Conservation (phyloP, 139 green algal genomes). For the Chlorella vulgaris region DNA sequence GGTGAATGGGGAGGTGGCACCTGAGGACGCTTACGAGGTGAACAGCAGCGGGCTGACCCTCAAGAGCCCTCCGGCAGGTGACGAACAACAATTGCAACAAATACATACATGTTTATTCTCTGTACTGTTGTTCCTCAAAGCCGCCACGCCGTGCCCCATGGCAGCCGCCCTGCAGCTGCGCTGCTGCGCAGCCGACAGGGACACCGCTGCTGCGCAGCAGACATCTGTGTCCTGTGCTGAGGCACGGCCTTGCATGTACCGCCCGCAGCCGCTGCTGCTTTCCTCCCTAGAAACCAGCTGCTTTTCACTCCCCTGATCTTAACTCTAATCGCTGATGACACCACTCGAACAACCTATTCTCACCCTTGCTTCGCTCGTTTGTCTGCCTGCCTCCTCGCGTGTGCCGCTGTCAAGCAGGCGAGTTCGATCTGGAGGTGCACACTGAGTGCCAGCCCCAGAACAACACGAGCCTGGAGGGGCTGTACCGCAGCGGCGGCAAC, state of each 20-base stretch:
- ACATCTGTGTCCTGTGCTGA: no score
- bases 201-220: neutral
- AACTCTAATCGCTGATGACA: neutral
- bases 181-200: no score
- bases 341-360: neutral
- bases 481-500: constrained; percentile 95
- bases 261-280: no score
- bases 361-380: no score
- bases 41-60: constrained; percentile 46
- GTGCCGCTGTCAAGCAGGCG: constrained; percentile 17
- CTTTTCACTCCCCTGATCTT: neutral
- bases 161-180: no score
- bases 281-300: no score
- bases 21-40: constrained; percentile 37
- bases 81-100: no score
- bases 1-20: constrained; percentile 53
- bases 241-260: no score
- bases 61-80: constrained; percentile 7
- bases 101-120: no score
- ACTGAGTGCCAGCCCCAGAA: constrained; percentile 85
- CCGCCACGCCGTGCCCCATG: no score
- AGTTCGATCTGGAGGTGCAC: constrained; percentile 66
- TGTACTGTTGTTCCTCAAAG: neutral
- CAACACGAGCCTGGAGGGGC: constrained; percentile 94
- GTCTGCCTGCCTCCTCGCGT: neutral